These are phyloP conservation scores for Chlorella sorokiniana DNA, from an alignment of 139 green algal genomes.

Conservation along the genomic window DNA sequence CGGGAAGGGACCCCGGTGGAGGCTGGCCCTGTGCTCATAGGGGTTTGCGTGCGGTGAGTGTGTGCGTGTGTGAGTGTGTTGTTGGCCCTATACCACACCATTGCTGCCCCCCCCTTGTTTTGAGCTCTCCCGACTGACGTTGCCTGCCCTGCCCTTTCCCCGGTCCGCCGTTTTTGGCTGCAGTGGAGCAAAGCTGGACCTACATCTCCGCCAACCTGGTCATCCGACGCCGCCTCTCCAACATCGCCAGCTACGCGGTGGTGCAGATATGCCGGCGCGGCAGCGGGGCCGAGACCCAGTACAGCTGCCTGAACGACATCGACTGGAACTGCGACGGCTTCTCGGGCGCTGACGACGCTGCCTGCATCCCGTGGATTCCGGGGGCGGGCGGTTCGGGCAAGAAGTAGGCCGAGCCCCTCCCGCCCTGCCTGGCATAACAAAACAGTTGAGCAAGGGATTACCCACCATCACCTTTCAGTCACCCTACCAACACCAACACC, in stretches of 20 bases:
- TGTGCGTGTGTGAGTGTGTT: too few relatives aligned
- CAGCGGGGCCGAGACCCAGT: background rate
- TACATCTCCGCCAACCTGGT: background rate
- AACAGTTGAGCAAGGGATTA: too few relatives aligned
- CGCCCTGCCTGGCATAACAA: too few relatives aligned
- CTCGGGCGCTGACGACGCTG: background rate
- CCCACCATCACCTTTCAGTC: too few relatives aligned
- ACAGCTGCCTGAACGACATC: background rate
- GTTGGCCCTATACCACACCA: too few relatives aligned
- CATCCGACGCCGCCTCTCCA: background rate
- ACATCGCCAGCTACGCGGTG: background rate
- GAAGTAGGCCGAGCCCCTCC: background rate
- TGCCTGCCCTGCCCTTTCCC: background rate
- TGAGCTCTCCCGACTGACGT: background rate
- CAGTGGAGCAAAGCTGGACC: background rate
- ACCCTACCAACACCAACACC: too few relatives aligned
- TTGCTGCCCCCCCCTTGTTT: background rate
- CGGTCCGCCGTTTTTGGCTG: background rate
- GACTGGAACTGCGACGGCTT: constrained; percentile 15
- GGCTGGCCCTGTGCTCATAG: too few relatives aligned
- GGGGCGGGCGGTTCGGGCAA: too few relatives aligned
- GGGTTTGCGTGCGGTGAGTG: too few relatives aligned
- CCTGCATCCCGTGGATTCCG: background rate
- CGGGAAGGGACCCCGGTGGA: too few relatives aligned
- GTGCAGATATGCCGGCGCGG: background rate